Evolutionary conservation across 176 grass and related monocot species (phyloP).

Genomic region (Eremochloa ophiuroides): DNA sequence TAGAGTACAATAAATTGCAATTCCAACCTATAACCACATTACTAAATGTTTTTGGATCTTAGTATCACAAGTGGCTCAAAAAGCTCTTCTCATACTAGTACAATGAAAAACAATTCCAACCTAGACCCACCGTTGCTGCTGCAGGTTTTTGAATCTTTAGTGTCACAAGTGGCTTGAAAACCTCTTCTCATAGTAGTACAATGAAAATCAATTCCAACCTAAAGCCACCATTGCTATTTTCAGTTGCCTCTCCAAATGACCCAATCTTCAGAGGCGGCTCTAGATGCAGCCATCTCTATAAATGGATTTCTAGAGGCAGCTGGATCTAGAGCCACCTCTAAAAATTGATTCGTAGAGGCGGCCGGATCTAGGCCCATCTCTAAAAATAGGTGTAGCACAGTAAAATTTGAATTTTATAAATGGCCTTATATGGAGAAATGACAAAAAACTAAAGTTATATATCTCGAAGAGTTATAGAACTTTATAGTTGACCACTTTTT

Average conservation of each 20-base stretch:
- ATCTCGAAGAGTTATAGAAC: too few relatives aligned
- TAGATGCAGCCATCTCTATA: background rate
- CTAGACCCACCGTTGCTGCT: background rate
- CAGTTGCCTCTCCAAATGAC: background rate
- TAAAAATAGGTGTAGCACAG: background rate
- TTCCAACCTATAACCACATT: background rate
- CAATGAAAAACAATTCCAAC: too few relatives aligned
- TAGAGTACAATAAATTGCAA: background rate
- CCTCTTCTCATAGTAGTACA: background rate
- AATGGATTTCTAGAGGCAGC: background rate
- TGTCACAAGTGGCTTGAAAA: background rate
- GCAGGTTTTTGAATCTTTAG: background rate
- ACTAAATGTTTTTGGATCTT: background rate
- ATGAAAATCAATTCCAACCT: background rate
- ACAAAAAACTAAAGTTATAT: background rate
- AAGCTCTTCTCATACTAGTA: too few relatives aligned
- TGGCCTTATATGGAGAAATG: background rate
- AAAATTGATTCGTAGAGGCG: too few relatives aligned
- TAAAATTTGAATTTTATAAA: background rate
- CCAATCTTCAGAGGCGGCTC: background rate
- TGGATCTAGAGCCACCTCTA: too few relatives aligned
- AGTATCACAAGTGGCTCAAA: background rate
- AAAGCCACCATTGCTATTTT: background rate
- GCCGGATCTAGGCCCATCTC: too few relatives aligned
- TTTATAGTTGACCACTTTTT: too few relatives aligned